Conservation (phyloP, 1,284 basidiomycete species). For the Marasmius sp. region DNA sequence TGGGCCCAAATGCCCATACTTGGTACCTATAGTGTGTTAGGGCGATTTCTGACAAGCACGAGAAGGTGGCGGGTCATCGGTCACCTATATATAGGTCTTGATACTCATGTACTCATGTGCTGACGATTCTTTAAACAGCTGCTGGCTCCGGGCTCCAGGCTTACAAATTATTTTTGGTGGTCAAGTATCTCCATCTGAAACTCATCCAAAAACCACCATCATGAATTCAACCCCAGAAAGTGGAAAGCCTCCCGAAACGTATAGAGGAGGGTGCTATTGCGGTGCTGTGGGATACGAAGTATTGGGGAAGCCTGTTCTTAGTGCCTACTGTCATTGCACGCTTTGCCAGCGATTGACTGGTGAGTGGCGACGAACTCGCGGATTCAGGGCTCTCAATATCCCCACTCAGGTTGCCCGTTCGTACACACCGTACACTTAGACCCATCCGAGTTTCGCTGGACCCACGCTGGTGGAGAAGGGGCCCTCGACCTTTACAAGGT, state of each 20-base stretch:
- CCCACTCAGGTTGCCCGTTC: slow-evolving; percentile 51
- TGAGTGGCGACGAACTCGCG: slow-evolving; percentile 23
- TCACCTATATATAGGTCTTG: neutral
- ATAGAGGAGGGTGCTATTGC: slow-evolving; percentile 55
- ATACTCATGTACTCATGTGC: neutral
- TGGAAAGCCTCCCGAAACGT: neutral
- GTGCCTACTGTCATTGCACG: slow-evolving; percentile 67
- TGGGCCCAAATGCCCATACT: too few relatives aligned
- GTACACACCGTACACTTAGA: slow-evolving; percentile 60
- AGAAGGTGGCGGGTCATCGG: neutral
- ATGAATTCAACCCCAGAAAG: neutral
- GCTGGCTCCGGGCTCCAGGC: too few relatives aligned
- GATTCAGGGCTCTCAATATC: slow-evolving; percentile 1
- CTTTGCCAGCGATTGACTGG: slow-evolving; percentile 58
- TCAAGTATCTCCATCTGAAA: neutral
- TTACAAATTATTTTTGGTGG: too few relatives aligned
- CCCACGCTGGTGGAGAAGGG: slow-evolving; percentile 34
- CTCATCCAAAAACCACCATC: neutral
- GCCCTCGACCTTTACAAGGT: slow-evolving; percentile 45
- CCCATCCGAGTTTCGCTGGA: slow-evolving; percentile 51
- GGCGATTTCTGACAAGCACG: neutral
- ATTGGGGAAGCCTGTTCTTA: slow-evolving; percentile 45
- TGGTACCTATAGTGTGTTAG: neutral
- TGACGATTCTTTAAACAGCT: neutral
- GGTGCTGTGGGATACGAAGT: slow-evolving; percentile 45